These are phyloP conservation scores for Plasmodium sp. DNA, from an alignment of 169 alveolate genomes.

Conservation along the genomic window DNA sequence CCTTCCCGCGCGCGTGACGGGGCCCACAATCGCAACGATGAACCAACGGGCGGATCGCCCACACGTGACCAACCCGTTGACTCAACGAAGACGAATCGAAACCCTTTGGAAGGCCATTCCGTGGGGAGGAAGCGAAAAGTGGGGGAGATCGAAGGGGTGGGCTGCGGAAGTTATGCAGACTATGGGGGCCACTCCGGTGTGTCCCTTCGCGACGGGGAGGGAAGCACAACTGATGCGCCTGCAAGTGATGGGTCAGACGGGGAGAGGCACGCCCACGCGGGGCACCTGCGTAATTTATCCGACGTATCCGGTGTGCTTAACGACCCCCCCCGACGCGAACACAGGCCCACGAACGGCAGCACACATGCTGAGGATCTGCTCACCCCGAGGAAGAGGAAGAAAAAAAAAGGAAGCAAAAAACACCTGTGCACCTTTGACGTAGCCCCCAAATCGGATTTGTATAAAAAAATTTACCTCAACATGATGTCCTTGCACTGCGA, in stretches of 20 bases:
- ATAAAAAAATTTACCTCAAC: conserved; percentile 34
- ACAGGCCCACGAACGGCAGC: neutral
- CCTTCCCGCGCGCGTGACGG: neutral
- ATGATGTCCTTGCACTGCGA: conserved; percentile 15
- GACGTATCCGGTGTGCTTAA: no score
- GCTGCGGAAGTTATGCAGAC: neutral
- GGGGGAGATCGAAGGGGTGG: neutral
- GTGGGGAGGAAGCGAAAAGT: neutral
- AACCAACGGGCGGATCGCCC: neutral
- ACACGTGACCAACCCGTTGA: neutral
- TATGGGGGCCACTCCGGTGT: neutral
- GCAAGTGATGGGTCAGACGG: neutral
- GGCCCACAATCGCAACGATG: neutral
- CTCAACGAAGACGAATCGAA: neutral
- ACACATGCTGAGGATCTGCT: neutral
- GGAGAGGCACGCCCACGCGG: neutral
- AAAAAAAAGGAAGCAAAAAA: neutral
- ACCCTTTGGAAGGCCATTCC: neutral
- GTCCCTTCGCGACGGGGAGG: neutral
- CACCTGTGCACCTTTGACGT: conserved; percentile 24
- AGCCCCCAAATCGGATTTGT: conserved; percentile 16
- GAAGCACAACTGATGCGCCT: neutral
- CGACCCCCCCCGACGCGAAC: neutral
- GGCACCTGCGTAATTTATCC: neutral
- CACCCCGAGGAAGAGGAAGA: neutral